phyloP scores from a whole-genome alignment of 2,329 filamentous ascomycete genomes.

The Camillea tinctor region DNA sequence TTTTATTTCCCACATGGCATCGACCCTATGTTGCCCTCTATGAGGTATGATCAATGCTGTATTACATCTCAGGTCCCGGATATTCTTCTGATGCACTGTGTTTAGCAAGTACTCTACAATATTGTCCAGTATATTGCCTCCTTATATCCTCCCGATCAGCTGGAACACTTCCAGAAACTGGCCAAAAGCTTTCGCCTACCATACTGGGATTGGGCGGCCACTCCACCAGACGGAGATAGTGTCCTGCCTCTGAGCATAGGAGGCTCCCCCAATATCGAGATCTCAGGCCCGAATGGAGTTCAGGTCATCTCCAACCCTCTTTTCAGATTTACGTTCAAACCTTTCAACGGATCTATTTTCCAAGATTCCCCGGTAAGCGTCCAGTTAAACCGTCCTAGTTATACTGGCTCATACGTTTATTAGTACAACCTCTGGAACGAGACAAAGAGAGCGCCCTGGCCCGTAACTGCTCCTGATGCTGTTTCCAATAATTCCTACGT shows the following conservation, averaged over 20 bases:
- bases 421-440: constrained; percentile 59
- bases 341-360: constrained; percentile 58
- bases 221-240: constrained; percentile 47
- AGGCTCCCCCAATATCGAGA: constrained; percentile 41
- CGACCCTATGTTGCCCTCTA: constrained; percentile 70
- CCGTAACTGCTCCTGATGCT: constrained; percentile 39
- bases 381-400: background rate
- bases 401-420: constrained; percentile 4
- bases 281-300: constrained; percentile 55
- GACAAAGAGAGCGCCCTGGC: constrained; percentile 57
- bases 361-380: constrained; percentile 57
- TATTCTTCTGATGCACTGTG: constrained; percentile 20
- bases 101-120: constrained; percentile 42
- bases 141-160: constrained; percentile 41
- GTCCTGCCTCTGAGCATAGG: constrained; percentile 49
- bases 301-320: constrained; percentile 62
- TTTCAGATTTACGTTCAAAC: constrained; percentile 59
- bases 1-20: constrained; percentile 81
- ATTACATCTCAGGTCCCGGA: background rate
- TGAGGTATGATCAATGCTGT: constrained; percentile 42
- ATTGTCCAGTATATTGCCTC: constrained; percentile 34
- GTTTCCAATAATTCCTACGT: constrained; percentile 60
- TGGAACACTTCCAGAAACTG: constrained; percentile 49
- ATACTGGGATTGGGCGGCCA: constrained; percentile 59
- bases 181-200: constrained; percentile 54